Base-by-base conservation (phyloP, 1,284 basidiomycete species). In the Prillingera fragicola region DNA sequence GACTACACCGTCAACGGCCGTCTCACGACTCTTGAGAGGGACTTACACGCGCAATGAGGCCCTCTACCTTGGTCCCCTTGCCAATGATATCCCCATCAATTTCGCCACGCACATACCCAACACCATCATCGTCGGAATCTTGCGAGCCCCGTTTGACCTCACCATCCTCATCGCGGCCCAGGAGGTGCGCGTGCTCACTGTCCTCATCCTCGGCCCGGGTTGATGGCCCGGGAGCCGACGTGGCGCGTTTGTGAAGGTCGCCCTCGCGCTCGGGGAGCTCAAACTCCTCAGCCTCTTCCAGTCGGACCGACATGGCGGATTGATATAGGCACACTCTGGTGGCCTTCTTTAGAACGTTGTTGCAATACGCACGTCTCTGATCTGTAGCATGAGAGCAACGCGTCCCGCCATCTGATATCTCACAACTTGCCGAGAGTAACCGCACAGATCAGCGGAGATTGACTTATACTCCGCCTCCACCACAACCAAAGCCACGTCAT, bases 251-350 rank as follows among this genome's bases (percentile, higher is more conserved):
- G 12, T 25, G 39, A 19, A 50, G 43, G 14, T 49, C 39, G 18
- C 19, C 27, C 19, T 17, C 14, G 32, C 12, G 40, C 5, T 43
- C 45, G 19, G 59, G 50, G 5, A 70, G 56, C 54, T 70, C 67
- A 49, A 67, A 70, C 33, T 48, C 67, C 42, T 70, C 65, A 2
- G 62, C 65, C 12, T 63, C 61, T 13, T 48, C 37, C 19, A 36
- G 54, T 17, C 34, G 38, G 18, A 58, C 29, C 5, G 54, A 39
- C 47, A 54, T 55, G 25, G 17, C 29, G 21, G n/a, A n/a, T n/a
- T n/a, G n/a, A n/a, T n/a, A n/a, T n/a, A n/a, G n/a, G n/a, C n/a
- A n/a, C n/a, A n/a, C n/a, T n/a, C n/a, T n/a, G n/a, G n/a, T n/a
- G n/a, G n/a, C n/a, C n/a, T n/a, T n/a, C n/a, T n/a, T n/a, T n/a